Evolutionary conservation across 768 basidiomycete species (phyloP), one percentile per base, ranked within the genome.

Genomic region (Podaxis sp.): DNA sequence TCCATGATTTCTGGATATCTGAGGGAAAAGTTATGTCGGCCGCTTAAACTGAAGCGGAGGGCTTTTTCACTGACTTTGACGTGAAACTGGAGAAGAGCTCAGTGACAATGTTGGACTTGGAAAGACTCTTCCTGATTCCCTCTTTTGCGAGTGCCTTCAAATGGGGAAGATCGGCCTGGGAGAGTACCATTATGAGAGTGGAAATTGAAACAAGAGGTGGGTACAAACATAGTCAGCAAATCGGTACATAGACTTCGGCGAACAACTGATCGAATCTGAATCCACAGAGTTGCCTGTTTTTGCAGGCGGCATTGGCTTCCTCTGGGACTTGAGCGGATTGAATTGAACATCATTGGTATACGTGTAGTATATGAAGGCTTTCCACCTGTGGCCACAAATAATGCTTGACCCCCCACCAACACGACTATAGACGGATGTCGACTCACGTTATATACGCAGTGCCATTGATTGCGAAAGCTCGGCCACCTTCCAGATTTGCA

Each of bases 201-300:
- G n/a, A 2, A 27, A 7, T 13, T 1, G 13, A 36, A 21, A 13
- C 21, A 21, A n/a, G 25, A 32, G 1, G 16, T 9, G 7, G 16
- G 10, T 44, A 44, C 57, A 25, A 13, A 50, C 48, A 58, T 44
- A 55, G 38, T 44, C 40, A 25, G 73, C 73, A 6, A 74, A 66
- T 52, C 74, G 71, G 66, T 74, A 76, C 74, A 76, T 76, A 7
- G 73, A 74, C 65, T 76, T 74, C 50, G 74, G 73, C 6, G 73
- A 76, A 28, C 73, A 74, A n/a, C 46, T 21, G 23, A 10, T 36
- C 35, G 37, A 4, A 18, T 38, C 36, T 10, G 48, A 28, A 52
- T 35, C 38, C n/a, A 21, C 21, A 9, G 18, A 9, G 14, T 38
- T 40, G 10, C 6, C 11, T 10, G 48, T 14, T 11, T 27, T 54